Evolutionary conservation across 1,284 basidiomycete genomes (phyloP), one percentile per base, ranked within the genome.

Genomic region (Sporisorium iseilematis-ciliati): DNA sequence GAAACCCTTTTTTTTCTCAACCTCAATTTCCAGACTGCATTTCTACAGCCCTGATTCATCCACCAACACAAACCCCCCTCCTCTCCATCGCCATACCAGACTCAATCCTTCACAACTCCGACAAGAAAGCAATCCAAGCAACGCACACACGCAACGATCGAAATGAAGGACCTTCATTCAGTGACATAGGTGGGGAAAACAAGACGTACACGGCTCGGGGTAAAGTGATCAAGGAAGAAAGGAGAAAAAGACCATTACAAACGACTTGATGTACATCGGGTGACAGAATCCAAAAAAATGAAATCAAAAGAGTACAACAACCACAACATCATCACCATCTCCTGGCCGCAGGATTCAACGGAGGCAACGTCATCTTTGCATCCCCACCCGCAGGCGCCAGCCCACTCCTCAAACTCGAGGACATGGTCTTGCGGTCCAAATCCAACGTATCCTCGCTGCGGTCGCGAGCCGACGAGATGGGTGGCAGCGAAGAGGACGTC

Each of bases 391-490:
- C 35, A 38, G 45, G 41, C 1, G 60, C 54, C 16, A 69, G 43
- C 1, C 68, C 65, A 29, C 61, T 65, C 18, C 74, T 48, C 40
- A 76, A 35, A 40, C 57, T 58, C 8, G 64, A 65, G 2, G 53
- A 57, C 49, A 65, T 57, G 41, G 69, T 59, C 42, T 72, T 76
- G 25, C 74, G 60, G 42, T 76, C 74, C 21, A 65, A 45, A 33
- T 71, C 68, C 48, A 66, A n/a, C 38, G 20, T 20, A 40, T 75
- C 72, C 29, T 69, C 72, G 42, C 50, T 40, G 35, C 66, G 45
- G 25, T 57, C 63, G 41, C 72, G 54, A 21, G 72, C 72, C 4
- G 72, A 75, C 20, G 63, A 69, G 66, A 75, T 75, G 49, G 72
- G 72, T 29, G 72, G 66, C 23, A 75, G 31, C n/a, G 69, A 65